Base-by-base conservation (phyloP, 768 basidiomycete species). In the Boletales sp. region DNA sequence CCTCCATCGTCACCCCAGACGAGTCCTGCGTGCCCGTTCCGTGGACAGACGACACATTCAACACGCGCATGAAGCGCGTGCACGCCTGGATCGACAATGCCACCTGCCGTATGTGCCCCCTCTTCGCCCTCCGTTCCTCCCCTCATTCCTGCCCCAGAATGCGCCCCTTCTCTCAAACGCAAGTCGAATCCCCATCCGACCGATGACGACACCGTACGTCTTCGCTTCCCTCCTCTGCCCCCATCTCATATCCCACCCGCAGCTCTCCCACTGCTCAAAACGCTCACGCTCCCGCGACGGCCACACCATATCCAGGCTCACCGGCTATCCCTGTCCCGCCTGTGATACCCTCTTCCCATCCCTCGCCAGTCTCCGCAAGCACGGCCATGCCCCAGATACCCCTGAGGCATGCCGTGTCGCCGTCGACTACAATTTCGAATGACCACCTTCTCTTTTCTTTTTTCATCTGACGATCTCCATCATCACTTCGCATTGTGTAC, bases 371-470 rank as follows among this genome's bases (percentile, higher is more conserved):
- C 76, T 90, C 12, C 76, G 76, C 46, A 78, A 77, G 54, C 87
- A 90, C 60, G 86, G 82, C 18, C 70, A 60, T 36, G 70, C 74
- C n/a, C 60, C 75, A 10, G 65, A 71, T 28, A 70, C 74, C n/a
- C 79, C 78, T 60, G 84, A 87, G 60, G 87, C 87, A 8, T 90
- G 87, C 60, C 78, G 76, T 50, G 77, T 77, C 45, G 87, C 87
- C 11, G 87, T 88, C 60, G 81, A 83, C 55, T 90, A 90, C 66
- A 79, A 80, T 19, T 80, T 89, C 50, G 87, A 90, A 64, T 73
- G 55, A 70, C 42, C 44, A 17, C 10, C 43, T 32, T 28, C n/a
- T n/a, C n/a, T n/a, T n/a, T n/a, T n/a, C n/a, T n/a, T n/a, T n/a
- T n/a, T 41, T 35, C 42, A 42, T 46, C 36, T 41, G 47, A 64